These are phyloP conservation scores for Cladorrhinum sp. DNA, from an alignment of 2,329 filamentous ascomycete species.

Conservation along the genomic window DNA sequence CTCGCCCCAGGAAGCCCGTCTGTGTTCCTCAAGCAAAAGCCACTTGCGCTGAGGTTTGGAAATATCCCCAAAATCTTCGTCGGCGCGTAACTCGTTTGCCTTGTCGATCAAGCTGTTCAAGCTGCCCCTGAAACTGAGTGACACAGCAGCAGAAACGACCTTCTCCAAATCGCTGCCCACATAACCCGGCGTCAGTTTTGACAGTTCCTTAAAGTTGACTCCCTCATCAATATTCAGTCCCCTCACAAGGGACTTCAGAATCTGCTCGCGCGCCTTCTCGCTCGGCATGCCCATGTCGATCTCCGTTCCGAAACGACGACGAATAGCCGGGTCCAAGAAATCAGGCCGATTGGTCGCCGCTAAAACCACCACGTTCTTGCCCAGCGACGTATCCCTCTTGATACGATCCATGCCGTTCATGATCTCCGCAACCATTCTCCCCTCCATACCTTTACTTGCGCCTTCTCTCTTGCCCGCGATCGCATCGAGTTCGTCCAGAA, in stretches of 20 bases:
- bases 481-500: constrained; percentile 89
- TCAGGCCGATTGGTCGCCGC: constrained; percentile 89
- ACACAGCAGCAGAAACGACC: constrained; percentile 47
- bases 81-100: constrained; percentile 18
- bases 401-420: constrained; percentile 84
- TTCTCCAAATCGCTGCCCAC: constrained; percentile 84
- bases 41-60: constrained; percentile 25
- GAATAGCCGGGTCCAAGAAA: constrained; percentile 72
- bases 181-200: constrained; percentile 85
- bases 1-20: constrained; percentile 22
- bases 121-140: constrained; percentile 34
- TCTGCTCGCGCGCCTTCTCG: constrained; percentile 71
- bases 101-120: constrained; percentile 27
- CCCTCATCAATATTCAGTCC: constrained; percentile 63
- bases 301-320: constrained; percentile 78
- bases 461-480: constrained; percentile 85
- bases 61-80: constrained; percentile 14
- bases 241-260: constrained; percentile 69
- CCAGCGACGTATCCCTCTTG: constrained; percentile 64
- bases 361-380: constrained; percentile 80
- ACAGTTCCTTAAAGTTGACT: constrained; percentile 70
- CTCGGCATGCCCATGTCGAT: constrained; percentile 85
- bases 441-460: constrained; percentile 84
- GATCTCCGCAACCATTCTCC: constrained; percentile 79
- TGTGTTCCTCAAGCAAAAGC: constrained; percentile 29